A percentile compares a stretch with the other conserved stretches of the same genome.
phyloP scores from a whole-genome alignment of 1,284 basidiomycete species.

The Earliella scabrosa region DNA sequence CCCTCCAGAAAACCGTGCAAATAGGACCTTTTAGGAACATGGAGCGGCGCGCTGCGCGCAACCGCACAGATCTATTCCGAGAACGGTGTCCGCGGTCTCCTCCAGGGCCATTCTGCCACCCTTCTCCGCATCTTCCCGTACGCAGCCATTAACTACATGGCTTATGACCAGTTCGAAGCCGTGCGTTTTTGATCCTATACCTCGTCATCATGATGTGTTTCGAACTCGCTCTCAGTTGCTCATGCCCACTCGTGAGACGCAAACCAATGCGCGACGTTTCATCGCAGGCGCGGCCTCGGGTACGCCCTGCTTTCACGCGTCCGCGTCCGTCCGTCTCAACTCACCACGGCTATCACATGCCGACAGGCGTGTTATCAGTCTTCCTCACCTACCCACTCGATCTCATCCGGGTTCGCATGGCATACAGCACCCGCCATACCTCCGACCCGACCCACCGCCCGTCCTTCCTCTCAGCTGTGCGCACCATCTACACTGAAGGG shows the following conservation, averaged over 20 bases:
- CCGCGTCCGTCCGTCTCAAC: neutral
- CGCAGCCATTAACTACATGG: slow-evolving; percentile 98
- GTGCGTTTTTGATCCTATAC: slow-evolving; percentile 44
- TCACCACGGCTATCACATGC: neutral
- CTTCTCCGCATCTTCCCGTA: slow-evolving; percentile 90
- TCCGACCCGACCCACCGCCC: slow-evolving; percentile 42
- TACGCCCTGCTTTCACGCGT: slow-evolving; percentile 34
- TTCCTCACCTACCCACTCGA: slow-evolving; percentile 95
- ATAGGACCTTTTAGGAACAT: slow-evolving; percentile 54
- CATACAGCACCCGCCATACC: slow-evolving; percentile 74
- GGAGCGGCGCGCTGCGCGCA: slow-evolving; percentile 86
- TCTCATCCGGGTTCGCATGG: slow-evolving; percentile 93
- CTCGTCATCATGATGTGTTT: neutral
- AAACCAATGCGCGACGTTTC: slow-evolving; percentile 88
- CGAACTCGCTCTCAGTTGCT: slow-evolving; percentile 48
- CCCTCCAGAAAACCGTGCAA: too few species aligned
- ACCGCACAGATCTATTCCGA: slow-evolving; percentile 80
- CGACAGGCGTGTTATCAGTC: slow-evolving; percentile 83
- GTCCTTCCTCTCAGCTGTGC: slow-evolving; percentile 65
- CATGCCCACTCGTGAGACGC: slow-evolving; percentile 82
- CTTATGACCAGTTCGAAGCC: slow-evolving; percentile 88
- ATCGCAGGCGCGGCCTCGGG: slow-evolving; percentile 89
- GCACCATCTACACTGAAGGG: slow-evolving; percentile 75
- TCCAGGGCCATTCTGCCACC: slow-evolving; percentile 96
- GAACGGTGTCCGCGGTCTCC: slow-evolving; percentile 79